Evolutionary conservation across 495 filamentous ascomycete species (phyloP).

Genomic region (Penicillium egyptiacum): DNA sequence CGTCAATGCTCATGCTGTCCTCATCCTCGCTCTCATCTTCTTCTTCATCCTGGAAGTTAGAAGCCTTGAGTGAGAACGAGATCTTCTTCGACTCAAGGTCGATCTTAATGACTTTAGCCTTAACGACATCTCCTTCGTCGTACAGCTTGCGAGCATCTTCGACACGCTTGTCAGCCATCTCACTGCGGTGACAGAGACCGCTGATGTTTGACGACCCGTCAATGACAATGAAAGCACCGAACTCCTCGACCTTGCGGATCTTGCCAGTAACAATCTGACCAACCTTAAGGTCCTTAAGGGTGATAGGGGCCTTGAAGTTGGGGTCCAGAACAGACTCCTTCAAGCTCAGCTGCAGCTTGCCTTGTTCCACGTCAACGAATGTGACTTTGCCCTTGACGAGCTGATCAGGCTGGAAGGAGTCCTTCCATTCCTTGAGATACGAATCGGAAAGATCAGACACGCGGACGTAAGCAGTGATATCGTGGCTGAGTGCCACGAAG

Average conservation of each 20-base stretch:
- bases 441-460: constrained; percentile 86
- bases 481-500: constrained; percentile 75
- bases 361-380: constrained; percentile 58
- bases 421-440: constrained; percentile 94
- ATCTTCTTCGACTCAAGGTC: constrained; percentile 71
- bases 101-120: constrained; percentile 81
- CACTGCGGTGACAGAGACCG: constrained; percentile 84
- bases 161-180: constrained; percentile 81
- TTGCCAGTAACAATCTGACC: constrained; percentile 85
- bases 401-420: constrained; percentile 79
- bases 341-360: constrained; percentile 79
- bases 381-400: constrained; percentile 85
- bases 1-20: constrained; percentile 28
- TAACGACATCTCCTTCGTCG: constrained; percentile 83
- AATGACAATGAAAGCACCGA: constrained; percentile 89
- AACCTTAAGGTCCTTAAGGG: constrained; percentile 67
- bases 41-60: constrained; percentile 72
- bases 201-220: constrained; percentile 83
- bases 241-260: constrained; percentile 89
- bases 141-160: constrained; percentile 81
- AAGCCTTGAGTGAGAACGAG: constrained; percentile 87
- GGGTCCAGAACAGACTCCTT: constrained; percentile 81
- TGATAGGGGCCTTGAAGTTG: constrained; percentile 67
- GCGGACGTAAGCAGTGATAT: constrained; percentile 76
- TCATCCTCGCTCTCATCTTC: constrained; percentile 55